A percentile compares a stretch with the other conserved stretches of the same genome.
phyloP scores from a whole-genome alignment of 2,329 filamentous ascomycete species.

The Bretziella fagacearum region DNA sequence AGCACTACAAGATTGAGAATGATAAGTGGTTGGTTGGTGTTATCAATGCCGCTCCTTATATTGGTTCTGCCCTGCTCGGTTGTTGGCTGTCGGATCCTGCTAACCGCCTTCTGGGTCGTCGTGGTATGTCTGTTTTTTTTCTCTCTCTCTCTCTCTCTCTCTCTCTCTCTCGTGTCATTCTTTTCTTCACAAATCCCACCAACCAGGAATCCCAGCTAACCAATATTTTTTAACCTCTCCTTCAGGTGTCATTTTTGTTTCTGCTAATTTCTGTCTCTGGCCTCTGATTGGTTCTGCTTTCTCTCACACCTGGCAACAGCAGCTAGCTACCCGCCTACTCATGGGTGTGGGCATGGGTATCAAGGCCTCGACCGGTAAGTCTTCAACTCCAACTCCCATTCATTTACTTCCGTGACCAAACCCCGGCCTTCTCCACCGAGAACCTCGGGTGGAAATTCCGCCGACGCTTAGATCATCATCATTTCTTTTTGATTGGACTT shows the following conservation, averaged over 20 bases:
- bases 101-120: constrained; percentile 47
- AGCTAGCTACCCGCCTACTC: constrained; percentile 31
- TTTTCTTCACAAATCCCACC: neutral
- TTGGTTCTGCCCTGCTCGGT: constrained; percentile 25
- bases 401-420: too few relatives aligned
- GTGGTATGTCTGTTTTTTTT: constrained; percentile 22
- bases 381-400: neutral
- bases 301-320: constrained; percentile 40
- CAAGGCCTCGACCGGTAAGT: constrained; percentile 24
- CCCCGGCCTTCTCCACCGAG: too few relatives aligned
- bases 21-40: constrained; percentile 28
- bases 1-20: constrained; percentile 23
- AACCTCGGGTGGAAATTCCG: neutral
- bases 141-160: neutral
- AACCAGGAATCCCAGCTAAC: neutral
- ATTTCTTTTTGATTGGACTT: too few relatives aligned
- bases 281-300: constrained; percentile 43
- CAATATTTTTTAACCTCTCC: neutral
- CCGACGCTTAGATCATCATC: too few relatives aligned
- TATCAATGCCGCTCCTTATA: constrained; percentile 28
- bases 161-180: neutral
- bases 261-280: constrained; percentile 43
- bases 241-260: constrained; percentile 42
- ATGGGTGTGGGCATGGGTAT: constrained; percentile 46
- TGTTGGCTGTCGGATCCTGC: constrained; percentile 43